Evolutionary conservation across 2,329 filamentous ascomycete species (phyloP).

Genomic region (Nemania sp.): DNA sequence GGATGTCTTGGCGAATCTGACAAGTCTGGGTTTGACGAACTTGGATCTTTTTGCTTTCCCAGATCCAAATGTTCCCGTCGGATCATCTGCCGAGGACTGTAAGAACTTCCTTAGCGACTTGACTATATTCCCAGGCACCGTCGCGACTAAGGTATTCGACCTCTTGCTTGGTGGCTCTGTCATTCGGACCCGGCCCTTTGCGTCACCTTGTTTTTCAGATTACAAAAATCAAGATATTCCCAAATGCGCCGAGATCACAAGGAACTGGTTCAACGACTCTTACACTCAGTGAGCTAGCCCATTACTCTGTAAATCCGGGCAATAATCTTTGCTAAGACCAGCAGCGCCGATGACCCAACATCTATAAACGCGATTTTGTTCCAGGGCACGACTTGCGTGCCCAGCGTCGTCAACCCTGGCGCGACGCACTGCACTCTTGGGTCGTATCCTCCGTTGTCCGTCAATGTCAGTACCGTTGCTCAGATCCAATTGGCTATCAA

Average conservation of each 20-base stretch:
- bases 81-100: constrained; percentile 31
- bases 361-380: constrained; percentile 38
- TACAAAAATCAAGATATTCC: constrained; percentile 34
- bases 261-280: constrained; percentile 37
- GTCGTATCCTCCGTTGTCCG: constrained; percentile 36
- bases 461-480: constrained; percentile 36
- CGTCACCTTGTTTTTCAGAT: constrained; percentile 37
- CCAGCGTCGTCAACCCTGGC: constrained; percentile 34
- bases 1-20: constrained; percentile 36
- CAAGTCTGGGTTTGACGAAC: constrained; percentile 34
- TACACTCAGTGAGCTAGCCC: constrained; percentile 34
- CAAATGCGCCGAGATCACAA: constrained; percentile 35
- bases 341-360: constrained; percentile 37
- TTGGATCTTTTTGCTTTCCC: constrained; percentile 34
- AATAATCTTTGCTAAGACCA: neutral
- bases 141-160: constrained; percentile 35
- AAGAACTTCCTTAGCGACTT: constrained; percentile 37
- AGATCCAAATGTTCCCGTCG: constrained; percentile 28
- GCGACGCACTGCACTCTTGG: constrained; percentile 35
- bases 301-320: neutral
- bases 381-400: constrained; percentile 36
- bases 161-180: constrained; percentile 37
- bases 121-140: constrained; percentile 33
- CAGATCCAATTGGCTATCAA: constrained; percentile 38
- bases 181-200: constrained; percentile 35